phyloP scores from a whole-genome alignment of 768 basidiomycete species.

The Boletus rubropictus region DNA sequence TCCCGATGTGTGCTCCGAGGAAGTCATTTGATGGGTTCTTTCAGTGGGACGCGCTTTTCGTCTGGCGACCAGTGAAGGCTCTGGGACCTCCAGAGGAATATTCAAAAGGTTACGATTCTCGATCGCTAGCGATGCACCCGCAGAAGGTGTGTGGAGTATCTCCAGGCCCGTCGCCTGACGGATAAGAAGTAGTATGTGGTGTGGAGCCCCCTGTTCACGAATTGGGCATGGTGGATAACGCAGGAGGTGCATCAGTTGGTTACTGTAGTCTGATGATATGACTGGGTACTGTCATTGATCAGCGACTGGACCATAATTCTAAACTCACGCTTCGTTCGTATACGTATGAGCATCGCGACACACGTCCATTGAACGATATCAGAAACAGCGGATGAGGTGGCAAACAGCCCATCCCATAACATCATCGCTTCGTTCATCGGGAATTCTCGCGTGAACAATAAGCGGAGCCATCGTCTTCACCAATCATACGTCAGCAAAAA shows the following conservation, averaged over 20 bases:
- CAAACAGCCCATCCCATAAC: constrained; percentile 96
- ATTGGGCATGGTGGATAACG: constrained; percentile 63
- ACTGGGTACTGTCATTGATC: constrained; percentile 42
- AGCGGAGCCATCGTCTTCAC: constrained; percentile 82
- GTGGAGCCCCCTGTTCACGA: constrained; percentile 35
- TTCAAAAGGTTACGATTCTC: constrained; percentile 79
- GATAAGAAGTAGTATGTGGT: constrained; percentile 66
- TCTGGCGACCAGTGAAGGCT: constrained; percentile 35
- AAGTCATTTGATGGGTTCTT: constrained; percentile 26
- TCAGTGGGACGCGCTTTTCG: constrained; percentile 33
- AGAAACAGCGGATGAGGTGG: constrained; percentile 66
- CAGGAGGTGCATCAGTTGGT: constrained; percentile 75
- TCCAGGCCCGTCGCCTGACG: constrained; percentile 79
- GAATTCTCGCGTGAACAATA: constrained; percentile 93
- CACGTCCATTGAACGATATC: constrained; percentile 82
- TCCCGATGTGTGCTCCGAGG: constrained; percentile 16
- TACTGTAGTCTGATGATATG: constrained; percentile 80
- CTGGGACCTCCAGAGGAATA: constrained; percentile 63
- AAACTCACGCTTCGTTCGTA: constrained; percentile 81
- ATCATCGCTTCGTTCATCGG: constrained; percentile 72
- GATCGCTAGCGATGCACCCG: constrained; percentile 70
- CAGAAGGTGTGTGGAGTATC: constrained; percentile 64
- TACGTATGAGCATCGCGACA: constrained; percentile 91
- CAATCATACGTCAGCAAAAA: constrained; percentile 11
- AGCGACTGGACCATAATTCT: not conserved